These are phyloP conservation scores for Sugiyamaella castrensis DNA, from an alignment of 1,139 yeast species.

Conservation along the genomic window DNA sequence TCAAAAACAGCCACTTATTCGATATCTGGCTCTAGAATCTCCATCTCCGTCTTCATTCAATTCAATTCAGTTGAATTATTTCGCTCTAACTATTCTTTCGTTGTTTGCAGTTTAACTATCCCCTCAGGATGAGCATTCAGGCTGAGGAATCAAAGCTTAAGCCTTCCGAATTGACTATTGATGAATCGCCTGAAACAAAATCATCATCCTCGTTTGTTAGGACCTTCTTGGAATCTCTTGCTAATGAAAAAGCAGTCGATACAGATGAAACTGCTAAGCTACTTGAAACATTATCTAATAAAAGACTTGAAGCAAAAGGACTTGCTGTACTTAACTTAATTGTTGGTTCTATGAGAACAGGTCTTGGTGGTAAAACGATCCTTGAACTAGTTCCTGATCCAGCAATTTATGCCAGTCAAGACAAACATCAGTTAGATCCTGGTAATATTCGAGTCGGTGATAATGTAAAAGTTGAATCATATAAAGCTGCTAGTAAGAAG, in stretches of 20 bases:
- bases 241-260: slow-evolving; percentile 31
- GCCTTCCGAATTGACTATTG: too few relatives aligned
- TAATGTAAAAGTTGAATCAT: slow-evolving; percentile 42
- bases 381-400: slow-evolving; percentile 65
- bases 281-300: slow-evolving; percentile 49
- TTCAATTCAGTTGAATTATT: too few relatives aligned
- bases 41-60: too few relatives aligned
- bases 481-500: slow-evolving; percentile 28
- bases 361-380: slow-evolving; percentile 74
- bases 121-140: too few relatives aligned
- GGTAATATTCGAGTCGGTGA: slow-evolving; percentile 77
- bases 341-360: slow-evolving; percentile 62
- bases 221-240: slow-evolving; percentile 21
- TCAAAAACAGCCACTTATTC: too few relatives aligned
- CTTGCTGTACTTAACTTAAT: slow-evolving; percentile 68
- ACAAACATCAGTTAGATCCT: slow-evolving; percentile 44
- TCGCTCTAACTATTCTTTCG: too few relatives aligned
- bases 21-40: too few relatives aligned
- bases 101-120: too few relatives aligned
- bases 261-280: slow-evolving; percentile 33
- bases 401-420: slow-evolving; percentile 43
- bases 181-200: neutral
- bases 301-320: slow-evolving; percentile 64
- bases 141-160: too few relatives aligned
- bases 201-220: slow-evolving; percentile 2